These are phyloP conservation scores for Sclerotinia subarctica DNA, from an alignment of 2,329 filamentous ascomycete genomes.

Conservation along the genomic window DNA sequence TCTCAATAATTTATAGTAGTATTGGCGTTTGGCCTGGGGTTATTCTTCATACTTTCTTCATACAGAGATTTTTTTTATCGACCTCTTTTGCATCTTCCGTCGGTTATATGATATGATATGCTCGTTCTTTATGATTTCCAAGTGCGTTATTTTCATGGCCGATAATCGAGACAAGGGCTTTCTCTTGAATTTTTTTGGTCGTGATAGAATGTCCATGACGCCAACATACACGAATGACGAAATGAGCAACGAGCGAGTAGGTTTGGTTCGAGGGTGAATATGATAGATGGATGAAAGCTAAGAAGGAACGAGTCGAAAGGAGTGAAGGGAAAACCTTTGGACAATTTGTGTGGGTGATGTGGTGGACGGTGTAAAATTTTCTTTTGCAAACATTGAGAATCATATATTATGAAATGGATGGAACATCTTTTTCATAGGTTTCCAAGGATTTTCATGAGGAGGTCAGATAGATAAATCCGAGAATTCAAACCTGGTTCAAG, in stretches of 20 bases:
- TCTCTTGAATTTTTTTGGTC: background rate
- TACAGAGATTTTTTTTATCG: conserved; percentile 15
- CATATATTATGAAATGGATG: conserved; percentile 11
- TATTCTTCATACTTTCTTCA: conserved; percentile 6
- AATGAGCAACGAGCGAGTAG: conserved; percentile 6
- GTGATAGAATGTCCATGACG: background rate
- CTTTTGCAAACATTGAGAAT: background rate
- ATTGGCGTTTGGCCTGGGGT: conserved; percentile 21
- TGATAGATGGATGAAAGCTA: background rate
- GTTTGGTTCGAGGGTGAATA: conserved; percentile 2
- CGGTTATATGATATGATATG: conserved; percentile 19
- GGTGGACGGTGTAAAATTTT: background rate
- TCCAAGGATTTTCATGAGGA: background rate
- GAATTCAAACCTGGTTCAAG: background rate
- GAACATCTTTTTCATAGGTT: background rate
- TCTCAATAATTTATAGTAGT: conserved; percentile 61
- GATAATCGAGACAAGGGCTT: background rate
- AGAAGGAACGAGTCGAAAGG: conserved; percentile 3
- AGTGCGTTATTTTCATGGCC: conserved; percentile 7
- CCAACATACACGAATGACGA: conserved; percentile 6
- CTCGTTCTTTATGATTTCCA: conserved; percentile 12
- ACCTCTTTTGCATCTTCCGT: conserved; percentile 20
- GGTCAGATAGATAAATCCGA: background rate
- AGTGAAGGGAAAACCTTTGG: conserved; percentile 8
- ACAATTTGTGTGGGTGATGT: background rate